Conservation (phyloP, 108 stramenopile species). For the Stephanodiscus triporus region DNA sequence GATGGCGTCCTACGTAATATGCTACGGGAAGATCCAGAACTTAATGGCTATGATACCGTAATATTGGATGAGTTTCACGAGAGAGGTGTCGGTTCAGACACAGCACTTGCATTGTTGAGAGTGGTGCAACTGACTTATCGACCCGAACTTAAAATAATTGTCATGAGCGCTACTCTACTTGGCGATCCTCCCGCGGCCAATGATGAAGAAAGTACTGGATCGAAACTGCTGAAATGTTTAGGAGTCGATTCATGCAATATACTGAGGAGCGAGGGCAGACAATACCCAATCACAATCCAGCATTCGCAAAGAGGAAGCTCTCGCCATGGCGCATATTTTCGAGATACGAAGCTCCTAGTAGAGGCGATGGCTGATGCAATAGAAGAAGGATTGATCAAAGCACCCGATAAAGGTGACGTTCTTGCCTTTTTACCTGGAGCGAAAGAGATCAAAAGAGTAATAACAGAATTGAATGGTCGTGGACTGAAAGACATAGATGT, state of each 20-base stretch:
- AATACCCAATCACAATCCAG: constrained; percentile 58
- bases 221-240: constrained; percentile 46
- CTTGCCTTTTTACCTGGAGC: constrained; percentile 87
- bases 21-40: constrained; percentile 58
- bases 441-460: constrained; percentile 74
- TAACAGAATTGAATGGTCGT: constrained; percentile 51
- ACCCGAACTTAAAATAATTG: constrained; percentile 51
- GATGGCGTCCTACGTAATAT: constrained; percentile 64
- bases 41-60: constrained; percentile 43
- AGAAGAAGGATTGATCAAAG: constrained; percentile 49
- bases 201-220: constrained; percentile 15
- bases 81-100: constrained; percentile 68
- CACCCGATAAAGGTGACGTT: constrained; percentile 68
- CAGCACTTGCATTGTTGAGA: constrained; percentile 60
- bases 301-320: constrained; percentile 50
- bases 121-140: constrained; percentile 54
- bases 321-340: constrained; percentile 43
- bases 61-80: constrained; percentile 81
- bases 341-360: constrained; percentile 50
- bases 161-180: constrained; percentile 73
- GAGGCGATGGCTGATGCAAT: constrained; percentile 55
- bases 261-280: constrained; percentile 56
- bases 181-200: constrained; percentile 35
- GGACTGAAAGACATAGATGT: constrained; percentile 40
- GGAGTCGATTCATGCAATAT: constrained; percentile 52